These are phyloP conservation scores for Aspergillus piperis DNA, from an alignment of 2,329 filamentous ascomycete species.

Conservation along the genomic window DNA sequence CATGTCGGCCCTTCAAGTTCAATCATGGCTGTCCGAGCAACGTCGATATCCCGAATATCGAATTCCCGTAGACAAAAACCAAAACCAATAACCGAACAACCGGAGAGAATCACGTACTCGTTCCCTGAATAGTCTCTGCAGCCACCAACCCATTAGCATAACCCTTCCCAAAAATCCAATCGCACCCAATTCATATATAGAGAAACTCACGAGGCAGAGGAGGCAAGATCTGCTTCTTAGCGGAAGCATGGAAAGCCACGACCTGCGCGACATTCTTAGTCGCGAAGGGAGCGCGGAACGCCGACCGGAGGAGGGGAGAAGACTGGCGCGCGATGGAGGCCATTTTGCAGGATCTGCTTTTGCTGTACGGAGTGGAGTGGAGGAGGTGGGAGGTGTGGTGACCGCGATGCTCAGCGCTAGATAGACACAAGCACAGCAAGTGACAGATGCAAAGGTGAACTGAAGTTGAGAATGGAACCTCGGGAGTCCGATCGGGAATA, in stretches of 20 bases:
- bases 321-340: constrained; percentile 45
- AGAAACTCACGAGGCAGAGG: constrained; percentile 74
- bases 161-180: background rate
- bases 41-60: no score
- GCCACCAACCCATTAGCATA: constrained; percentile 46
- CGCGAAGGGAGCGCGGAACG: constrained; percentile 37
- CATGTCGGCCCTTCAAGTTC: background rate
- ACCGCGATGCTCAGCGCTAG: constrained; percentile 16
- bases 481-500: constrained; percentile 43
- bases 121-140: constrained; percentile 72
- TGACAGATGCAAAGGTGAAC: constrained; percentile 11
- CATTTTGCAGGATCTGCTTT: constrained; percentile 33
- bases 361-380: constrained; percentile 12
- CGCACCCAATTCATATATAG: background rate
- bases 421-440: constrained; percentile 7
- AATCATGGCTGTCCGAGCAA: background rate
- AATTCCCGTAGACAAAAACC: background rate
- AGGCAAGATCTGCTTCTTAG: constrained; percentile 74
- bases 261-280: constrained; percentile 51
- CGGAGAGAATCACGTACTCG: constrained; percentile 57
- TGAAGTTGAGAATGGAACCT: constrained; percentile 38
- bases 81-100: background rate
- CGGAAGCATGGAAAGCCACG: constrained; percentile 84
- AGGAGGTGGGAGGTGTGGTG: constrained; percentile 13
- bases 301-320: constrained; percentile 38